These are phyloP conservation scores for Cylindrodendrum hubeiense DNA, from an alignment of 2,329 filamentous ascomycete genomes.

Conservation along the genomic window DNA sequence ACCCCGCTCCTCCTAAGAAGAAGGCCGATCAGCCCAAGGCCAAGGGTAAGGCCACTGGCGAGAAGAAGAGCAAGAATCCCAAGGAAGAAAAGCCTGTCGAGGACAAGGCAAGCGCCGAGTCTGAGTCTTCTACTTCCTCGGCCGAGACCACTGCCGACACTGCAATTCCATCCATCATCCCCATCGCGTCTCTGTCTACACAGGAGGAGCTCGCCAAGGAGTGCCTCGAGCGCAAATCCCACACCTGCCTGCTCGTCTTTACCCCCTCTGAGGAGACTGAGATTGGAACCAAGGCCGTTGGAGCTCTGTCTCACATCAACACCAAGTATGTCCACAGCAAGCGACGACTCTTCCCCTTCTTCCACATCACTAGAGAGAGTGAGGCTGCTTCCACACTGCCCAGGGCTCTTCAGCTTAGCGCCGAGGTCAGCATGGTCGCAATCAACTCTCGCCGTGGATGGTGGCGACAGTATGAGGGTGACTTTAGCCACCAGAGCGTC, in stretches of 20 bases:
- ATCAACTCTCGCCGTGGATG: constrained; percentile 88
- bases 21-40: constrained; percentile 52
- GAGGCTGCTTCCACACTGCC: constrained; percentile 57
- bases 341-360: constrained; percentile 85
- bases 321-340: constrained; percentile 78
- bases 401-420: constrained; percentile 67
- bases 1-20: constrained; percentile 64
- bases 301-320: constrained; percentile 77
- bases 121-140: constrained; percentile 33
- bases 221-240: constrained; percentile 81
- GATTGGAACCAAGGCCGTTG: constrained; percentile 68
- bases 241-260: constrained; percentile 86
- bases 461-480: constrained; percentile 81
- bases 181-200: constrained; percentile 75
- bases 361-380: constrained; percentile 72
- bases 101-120: constrained; percentile 44
- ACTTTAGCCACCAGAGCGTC: constrained; percentile 71
- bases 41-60: constrained; percentile 54
- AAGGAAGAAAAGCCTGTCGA: constrained; percentile 52
- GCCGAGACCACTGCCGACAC: constrained; percentile 40
- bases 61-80: constrained; percentile 44
- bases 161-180: constrained; percentile 59
- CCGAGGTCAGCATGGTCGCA: constrained; percentile 79
- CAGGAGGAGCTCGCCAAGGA: constrained; percentile 73
- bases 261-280: constrained; percentile 67